Conservation (phyloP, 306 rosid genomes). For the Abrus precatorius region DNA sequence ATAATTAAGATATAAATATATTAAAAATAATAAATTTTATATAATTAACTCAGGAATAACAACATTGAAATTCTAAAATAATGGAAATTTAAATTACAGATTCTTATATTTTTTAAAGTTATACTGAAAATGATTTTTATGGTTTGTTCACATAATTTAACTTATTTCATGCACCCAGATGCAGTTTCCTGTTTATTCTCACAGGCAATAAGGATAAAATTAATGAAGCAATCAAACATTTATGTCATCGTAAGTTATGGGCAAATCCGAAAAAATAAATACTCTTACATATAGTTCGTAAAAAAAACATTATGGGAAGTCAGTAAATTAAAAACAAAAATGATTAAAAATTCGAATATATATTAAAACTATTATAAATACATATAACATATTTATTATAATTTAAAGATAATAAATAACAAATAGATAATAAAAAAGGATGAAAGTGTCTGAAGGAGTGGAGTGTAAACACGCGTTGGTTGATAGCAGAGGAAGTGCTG, state of each 20-base stretch:
- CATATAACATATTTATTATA: too few relatives aligned
- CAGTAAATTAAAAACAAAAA: neutral
- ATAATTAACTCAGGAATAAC: too few relatives aligned
- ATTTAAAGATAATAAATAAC: too few relatives aligned
- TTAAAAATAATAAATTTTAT: too few relatives aligned
- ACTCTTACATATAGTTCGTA: neutral
- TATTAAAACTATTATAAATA: too few relatives aligned
- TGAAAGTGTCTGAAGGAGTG: too few relatives aligned
- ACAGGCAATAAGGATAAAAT: neutral
- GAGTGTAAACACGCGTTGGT: neutral
- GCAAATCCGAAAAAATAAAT: neutral
- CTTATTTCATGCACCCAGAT: neutral
- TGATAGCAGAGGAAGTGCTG: neutral
- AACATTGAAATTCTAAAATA: too few relatives aligned
- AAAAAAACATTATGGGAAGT: neutral
- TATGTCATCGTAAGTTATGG: neutral
- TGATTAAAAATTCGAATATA: neutral
- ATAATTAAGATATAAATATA: too few relatives aligned
- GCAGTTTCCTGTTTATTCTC: neutral
- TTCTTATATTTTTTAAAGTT: too few relatives aligned
- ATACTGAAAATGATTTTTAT: too few relatives aligned
- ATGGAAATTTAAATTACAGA: too few relatives aligned
- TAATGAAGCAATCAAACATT: constrained; percentile 4
- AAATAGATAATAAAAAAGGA: too few relatives aligned
- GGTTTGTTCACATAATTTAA: neutral